Conservation (phyloP, 371 early-diverging fungal genomes). For the Sporodiniella umbellata region DNA sequence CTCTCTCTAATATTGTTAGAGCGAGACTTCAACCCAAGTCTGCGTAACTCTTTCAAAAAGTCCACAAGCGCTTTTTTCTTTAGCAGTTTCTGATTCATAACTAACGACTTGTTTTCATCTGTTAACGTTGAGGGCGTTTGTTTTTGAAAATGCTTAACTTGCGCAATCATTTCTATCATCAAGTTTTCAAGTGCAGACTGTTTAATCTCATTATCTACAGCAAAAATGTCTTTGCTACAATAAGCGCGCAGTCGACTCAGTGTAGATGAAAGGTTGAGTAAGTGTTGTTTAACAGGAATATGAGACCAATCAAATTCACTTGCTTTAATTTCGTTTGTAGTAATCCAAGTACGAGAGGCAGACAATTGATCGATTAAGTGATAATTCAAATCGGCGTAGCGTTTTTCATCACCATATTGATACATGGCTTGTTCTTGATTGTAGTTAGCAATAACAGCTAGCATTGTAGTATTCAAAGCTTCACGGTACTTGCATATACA, state of each 20-base stretch:
- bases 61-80: slow-evolving; percentile 89
- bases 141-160: slow-evolving; percentile 62
- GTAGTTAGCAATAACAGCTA: slow-evolving; percentile 69
- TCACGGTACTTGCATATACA: slow-evolving; percentile 85
- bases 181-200: slow-evolving; percentile 41
- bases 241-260: slow-evolving; percentile 28
- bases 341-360: slow-evolving; percentile 26
- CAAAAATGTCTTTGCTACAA: slow-evolving; percentile 34
- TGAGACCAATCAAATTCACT: slow-evolving; percentile 9
- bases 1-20: slow-evolving; percentile 40
- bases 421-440: slow-evolving; percentile 55
- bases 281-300: slow-evolving; percentile 27
- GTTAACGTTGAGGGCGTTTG: slow-evolving; percentile 63
- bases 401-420: slow-evolving; percentile 50
- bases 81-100: slow-evolving; percentile 77
- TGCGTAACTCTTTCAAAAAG: slow-evolving; percentile 76
- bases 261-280: slow-evolving; percentile 34
- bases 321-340: background rate
- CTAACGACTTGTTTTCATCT: slow-evolving; percentile 58
- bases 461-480: slow-evolving; percentile 67
- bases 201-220: slow-evolving; percentile 13
- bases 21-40: slow-evolving; percentile 76
- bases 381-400: slow-evolving; percentile 32
- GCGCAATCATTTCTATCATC: slow-evolving; percentile 46
- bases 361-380: slow-evolving; percentile 36